Base-by-base conservation (phyloP, 2,329 filamentous ascomycete genomes). In the Lachnellula cervina region DNA sequence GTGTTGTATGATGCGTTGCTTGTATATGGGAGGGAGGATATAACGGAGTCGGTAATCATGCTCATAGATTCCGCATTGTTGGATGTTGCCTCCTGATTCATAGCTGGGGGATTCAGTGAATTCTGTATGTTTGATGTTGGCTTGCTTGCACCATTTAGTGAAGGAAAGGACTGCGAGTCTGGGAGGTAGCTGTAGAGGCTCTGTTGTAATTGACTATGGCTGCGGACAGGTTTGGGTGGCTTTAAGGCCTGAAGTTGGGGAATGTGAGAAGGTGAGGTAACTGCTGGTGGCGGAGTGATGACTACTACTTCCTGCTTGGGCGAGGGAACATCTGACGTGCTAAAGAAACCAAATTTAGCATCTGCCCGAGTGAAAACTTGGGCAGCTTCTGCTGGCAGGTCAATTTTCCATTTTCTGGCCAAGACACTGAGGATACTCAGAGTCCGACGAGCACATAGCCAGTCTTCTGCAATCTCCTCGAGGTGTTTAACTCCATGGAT, bases 391-490 rank as follows among this genome's bases (percentile, higher is more conserved):
- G 90, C 86, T 0, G 94, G 93, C 9, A 97, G 73, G 54, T 90
- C 85, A 44, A 96, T 87, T 17, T 86, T 87, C 92, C 94, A 97
- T 66, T 94, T 94, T n/a, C 85, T 82, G 0, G 88, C 87, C 13
- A 96, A 82, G 4, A 95, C 84, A 62, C 88, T 91, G 44, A 99
- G 77, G 48, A 97, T 96, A 57, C 85, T 84, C 6, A 97, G 77
- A 0, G 92, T 93, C 13, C 93, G 82, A 52, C 92, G 81, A 9
- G 92, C 93, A 66, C 91, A 94, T 0, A 91, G 82, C 94, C 94
- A 99, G 65, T 91, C 88, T 70, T 97, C 92, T 0, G 90, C 90
- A 64, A 99, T 97, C 68, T 97, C 93, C 70, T 97, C 93, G 1
- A 97, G 81, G 60, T 96, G 90, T 66, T 90, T 93, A 44, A 96